Base-by-base conservation (phyloP, 2,329 filamentous ascomycete species). In the Chaetomiaceae sp. region DNA sequence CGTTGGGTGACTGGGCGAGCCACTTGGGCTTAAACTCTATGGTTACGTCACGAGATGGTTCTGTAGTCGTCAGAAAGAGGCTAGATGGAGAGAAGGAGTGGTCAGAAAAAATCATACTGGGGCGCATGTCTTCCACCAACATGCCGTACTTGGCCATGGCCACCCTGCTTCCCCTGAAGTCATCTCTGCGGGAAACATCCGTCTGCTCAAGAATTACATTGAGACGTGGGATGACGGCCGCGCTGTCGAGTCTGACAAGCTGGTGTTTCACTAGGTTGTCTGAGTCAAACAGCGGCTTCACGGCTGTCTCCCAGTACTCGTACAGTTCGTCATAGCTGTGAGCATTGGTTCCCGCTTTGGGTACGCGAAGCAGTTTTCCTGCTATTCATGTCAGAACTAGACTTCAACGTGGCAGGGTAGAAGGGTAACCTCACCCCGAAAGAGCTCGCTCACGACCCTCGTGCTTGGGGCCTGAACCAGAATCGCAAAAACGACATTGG, bases 21-120 rank as follows among this genome's bases (percentile, higher is more conserved):
- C 87, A 93, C 65, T 93, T 93, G 12, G 87, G 86, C 62, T 93
- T 93, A 66, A 91, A 84, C 62, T 91, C 85, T 46, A 86, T 68
- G 26, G 85, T 61, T 6, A 65, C 56, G 40, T 69, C 63, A 33
- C 50, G 36, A 38, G 63, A 38, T 17, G 53, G 49, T 20, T 22
- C 50, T 56, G 8, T 4, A 6, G 12, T 14, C 17, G 29, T 39
- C 15, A 33, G 36, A 19, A 24, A 18, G 11, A 34, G 11, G 30
- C 14, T 12, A 32, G 20, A 14, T 9, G 5, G 33, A 6, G 17
- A 24, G 34, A 27, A 15, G n/a, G 15, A 3, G 15, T 4, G 19
- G n/a, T 52, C n/a, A n/a, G n/a, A n/a, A n/a, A n/a, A n/a, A n/a
- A n/a, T n/a, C 58, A 14, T 54, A 64, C 63, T 50, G 19, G 71